Conservation (phyloP, 805 yeast genomes). For the Schwanniomyces sp. region DNA sequence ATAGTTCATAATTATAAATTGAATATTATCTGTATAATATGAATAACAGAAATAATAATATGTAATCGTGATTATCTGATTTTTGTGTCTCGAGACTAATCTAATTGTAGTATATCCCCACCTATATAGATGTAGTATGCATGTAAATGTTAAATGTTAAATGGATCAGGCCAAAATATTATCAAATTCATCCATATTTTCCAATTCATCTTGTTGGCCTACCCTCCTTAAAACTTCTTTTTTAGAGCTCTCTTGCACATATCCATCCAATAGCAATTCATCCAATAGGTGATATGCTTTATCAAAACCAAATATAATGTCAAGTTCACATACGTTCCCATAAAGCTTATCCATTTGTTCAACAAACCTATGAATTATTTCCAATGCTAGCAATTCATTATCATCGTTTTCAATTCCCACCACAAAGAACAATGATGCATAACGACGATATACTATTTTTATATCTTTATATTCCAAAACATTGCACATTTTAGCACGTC, state of each 20-base stretch:
- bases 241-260: constrained; percentile 78
- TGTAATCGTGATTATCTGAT: no score
- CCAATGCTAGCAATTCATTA: constrained; percentile 84
- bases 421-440: constrained; percentile 89
- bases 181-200: constrained; percentile 66
- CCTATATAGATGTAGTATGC: neutral
- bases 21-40: no score
- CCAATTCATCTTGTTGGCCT: constrained; percentile 83
- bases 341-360: constrained; percentile 95
- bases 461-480: constrained; percentile 82
- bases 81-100: no score
- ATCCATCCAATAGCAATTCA: constrained; percentile 87
- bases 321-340: constrained; percentile 95
- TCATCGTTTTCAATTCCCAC: constrained; percentile 82
- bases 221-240: constrained; percentile 77
- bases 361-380: constrained; percentile 87
- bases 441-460: constrained; percentile 86
- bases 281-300: constrained; percentile 91
- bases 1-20: no score
- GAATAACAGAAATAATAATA: no score
- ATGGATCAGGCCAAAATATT: constrained; percentile 27
- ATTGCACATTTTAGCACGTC: constrained; percentile 95
- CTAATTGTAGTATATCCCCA: no score
- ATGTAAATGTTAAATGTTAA: neutral
- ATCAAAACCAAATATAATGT: constrained; percentile 92